Evolutionary conservation across 2,329 filamentous ascomycete genomes (phyloP), one percentile per base, ranked within the genome.

Genomic region (Knoxdaviesia proteae): DNA sequence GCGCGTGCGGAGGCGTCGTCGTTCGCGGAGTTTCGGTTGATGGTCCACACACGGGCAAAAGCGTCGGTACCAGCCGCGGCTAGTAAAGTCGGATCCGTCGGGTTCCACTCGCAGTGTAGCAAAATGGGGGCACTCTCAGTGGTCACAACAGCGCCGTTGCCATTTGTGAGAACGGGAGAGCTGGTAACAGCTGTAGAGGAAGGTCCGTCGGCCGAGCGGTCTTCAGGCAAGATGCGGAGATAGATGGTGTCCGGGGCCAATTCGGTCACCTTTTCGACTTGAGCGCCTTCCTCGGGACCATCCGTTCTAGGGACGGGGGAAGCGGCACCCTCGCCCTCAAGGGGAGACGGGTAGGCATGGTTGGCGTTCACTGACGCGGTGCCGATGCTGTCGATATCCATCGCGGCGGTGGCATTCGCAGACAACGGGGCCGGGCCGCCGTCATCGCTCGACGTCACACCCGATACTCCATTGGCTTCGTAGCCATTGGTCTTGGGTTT

Each of bases 91-190:
- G 74, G 69, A 63, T 78, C 68, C 58, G 57, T 65, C 51, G 74
- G 74, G 64, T 71, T 77, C 71, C 73, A 79, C 65, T 76, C 71
- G 67, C 74, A 77, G 59, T 77, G 72, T 62, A 78, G 65, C 58
- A 78, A 61, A 53, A 76, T 67, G 55, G 74, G 71, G 58, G 64
- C 63, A 52, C 67, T 70, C 54, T 72, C 68, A 54, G 53, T 50
- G 47, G 54, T 55, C 49, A 10, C 34, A 32, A 33, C 38, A 47
- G 54, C 52, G 47, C 58, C 55, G 31, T 36, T 7, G 33, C 30
- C 6, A 38, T 39, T 32, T 40, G 30, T 34, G 40, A 7, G 29
- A 20, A 20, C 20, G 20, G 20, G 20, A 42, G 43, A 35, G 32
- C 38, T 38, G 33, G 11, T 34, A 6, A 36, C 38, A 31, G 38